phyloP scores from a whole-genome alignment of 768 basidiomycete genomes.

The Hygrocybe coccinea region DNA sequence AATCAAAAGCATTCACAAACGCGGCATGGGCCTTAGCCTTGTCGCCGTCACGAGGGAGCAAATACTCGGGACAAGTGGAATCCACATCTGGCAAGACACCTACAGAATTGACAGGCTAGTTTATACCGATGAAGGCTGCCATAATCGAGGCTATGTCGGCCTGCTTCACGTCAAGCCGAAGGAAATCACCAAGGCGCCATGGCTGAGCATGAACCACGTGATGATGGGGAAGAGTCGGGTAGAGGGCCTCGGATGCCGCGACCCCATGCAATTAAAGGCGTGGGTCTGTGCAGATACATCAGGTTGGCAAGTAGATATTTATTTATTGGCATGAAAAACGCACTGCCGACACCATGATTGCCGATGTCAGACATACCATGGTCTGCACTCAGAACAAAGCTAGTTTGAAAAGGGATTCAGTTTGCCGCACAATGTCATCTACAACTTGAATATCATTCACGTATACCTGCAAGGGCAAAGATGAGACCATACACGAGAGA shows the following conservation, averaged over 20 bases:
- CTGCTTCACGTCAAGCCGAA: too few species aligned
- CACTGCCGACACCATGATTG: conserved; percentile 85
- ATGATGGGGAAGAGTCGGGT: too few species aligned
- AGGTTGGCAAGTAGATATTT: too few species aligned
- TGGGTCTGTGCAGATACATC: too few species aligned
- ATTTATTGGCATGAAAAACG: not conserved
- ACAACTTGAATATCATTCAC: too few species aligned
- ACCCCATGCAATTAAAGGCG: too few species aligned
- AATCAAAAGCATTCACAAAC: too few species aligned
- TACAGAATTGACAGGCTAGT: conserved; percentile 82
- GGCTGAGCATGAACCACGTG: too few species aligned
- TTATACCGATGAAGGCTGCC: conserved; percentile 63
- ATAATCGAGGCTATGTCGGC: conserved; percentile 79
- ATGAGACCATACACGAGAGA: not conserved
- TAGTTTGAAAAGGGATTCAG: conserved; percentile 63
- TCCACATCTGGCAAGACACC: conserved; percentile 78
- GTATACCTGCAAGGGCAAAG: too few species aligned
- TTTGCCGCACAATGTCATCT: conserved; percentile 63
- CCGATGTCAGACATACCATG: conserved; percentile 88
- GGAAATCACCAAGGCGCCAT: too few species aligned
- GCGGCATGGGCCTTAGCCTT: too few species aligned
- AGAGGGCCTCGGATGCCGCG: too few species aligned
- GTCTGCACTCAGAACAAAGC: conserved; percentile 79
- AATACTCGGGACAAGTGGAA: conserved; percentile 54
- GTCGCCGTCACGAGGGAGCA: conserved; percentile 44